Base-by-base conservation (phyloP, 305 asterid genomes). In the Rubia tinctorum region DNA sequence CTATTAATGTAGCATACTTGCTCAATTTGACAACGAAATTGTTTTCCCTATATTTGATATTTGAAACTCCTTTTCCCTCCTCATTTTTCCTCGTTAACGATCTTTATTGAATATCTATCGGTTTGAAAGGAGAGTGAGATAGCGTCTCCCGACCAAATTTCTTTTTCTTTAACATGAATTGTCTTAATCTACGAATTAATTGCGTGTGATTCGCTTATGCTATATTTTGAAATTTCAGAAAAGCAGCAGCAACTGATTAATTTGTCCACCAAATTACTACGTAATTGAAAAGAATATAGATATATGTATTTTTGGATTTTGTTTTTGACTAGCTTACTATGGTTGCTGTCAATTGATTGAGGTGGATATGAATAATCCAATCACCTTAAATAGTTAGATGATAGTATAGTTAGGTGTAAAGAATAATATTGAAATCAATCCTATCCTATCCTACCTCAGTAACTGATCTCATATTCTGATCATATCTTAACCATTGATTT, bases 131-230 rank as follows among this genome's bases (percentile, higher is more conserved):
- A 18, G 59, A 17, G 59, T 53, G 59, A 47, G 20, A 30, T 34
- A 61, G n/a, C 47, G 66, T 76, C 14, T 58, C n/a, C 8, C 15
- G 10, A 18, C 25, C 2, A 49, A 49, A 69, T 69, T 76, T 76
- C 71, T 76, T 69, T 60, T 69, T 61, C 45, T 20, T 61, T 11
- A 30, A 11, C 37, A 13, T 44, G 15, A 60, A 47, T 14, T 61
- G 71, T 71, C 64, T 34, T 30, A 10, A 37, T 37, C 13, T 7
- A 39, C 8, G 18, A 76, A 37, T 58, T 53, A 53, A 9, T 47
- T 69, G 34, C 43, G 30, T 34, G 12, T 61, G 20, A 68, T 42
- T 55, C 39, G 18, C 25, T 58, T 71, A 37, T 61, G 45, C 75
- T 22, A 61, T 1, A 45, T 39, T 49, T 73, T 8, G 64, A 73